Evolutionary conservation across 1,284 basidiomycete genomes (phyloP), one percentile per base, ranked within the genome.

Genomic region (Fistulinella cinereoalba): DNA sequence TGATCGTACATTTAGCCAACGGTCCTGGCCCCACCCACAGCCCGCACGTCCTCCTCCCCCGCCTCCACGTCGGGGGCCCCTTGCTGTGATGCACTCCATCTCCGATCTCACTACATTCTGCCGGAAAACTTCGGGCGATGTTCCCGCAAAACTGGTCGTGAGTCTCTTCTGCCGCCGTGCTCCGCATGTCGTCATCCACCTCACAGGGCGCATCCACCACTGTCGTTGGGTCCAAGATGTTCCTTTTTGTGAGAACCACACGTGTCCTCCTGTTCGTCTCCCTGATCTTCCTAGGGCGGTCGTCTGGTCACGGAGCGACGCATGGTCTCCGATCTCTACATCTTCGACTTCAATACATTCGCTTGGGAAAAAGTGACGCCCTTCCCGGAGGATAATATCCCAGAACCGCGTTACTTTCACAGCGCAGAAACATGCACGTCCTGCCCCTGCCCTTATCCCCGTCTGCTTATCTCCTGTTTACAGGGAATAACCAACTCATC

Each of bases 281-380:
- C 16, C 27, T 53, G 4, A 47, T 49, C 29, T 3, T 18, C 13
- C 28, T 3, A 92, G 81, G 93, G 93, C 36, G 93, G 93, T 23
- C 80, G 93, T 41, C 72, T 92, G 43, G 92, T 95, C 46, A 80
- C 88, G 6, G 88, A 89, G 52, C 83, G 92, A 25, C 79, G 85
- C 52, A 91, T 96, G 84, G 85, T 92, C 37, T 80, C 86, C 23
- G 90, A 94, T 68, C 80, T 96, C 61, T 95, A 92, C 71, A 73
- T 82, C 34, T 90, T 97, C 62, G 86, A 95, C 70, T 71, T 96
- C 54, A 74, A 82, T 51, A 81, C 83, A 1, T 84, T 87, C 58
- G 70, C 73, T 15, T 97, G 93, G 93, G 79, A 85, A 54, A 82
- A 74, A 59, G 65, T 93, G 6, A 67, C 71, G 2, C 76, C 82